Evolutionary conservation across 805 yeast genomes (phyloP), one percentile per base, ranked within the genome.

Genomic region (Komagataella populi): DNA sequence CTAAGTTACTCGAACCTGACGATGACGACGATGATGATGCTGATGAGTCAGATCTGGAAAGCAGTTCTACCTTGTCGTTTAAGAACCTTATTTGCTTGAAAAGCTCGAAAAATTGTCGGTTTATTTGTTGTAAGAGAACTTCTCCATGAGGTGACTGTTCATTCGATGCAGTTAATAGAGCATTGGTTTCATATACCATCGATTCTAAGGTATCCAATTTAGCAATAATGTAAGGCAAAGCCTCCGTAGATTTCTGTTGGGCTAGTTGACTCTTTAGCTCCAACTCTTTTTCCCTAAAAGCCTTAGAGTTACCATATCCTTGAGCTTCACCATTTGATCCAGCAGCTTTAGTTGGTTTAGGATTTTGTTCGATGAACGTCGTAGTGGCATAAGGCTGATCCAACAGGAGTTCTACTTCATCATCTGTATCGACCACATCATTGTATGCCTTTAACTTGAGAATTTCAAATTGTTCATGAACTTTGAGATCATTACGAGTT

Each of bases 391-490:
- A 47, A 20, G 14, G 56, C 30, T 49, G 50, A 46, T 10, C 20
- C 18, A 17, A 46, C 4, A 17, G 18, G 10, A 23, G 44, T 12
- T 16, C 22, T n/a, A 39, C 46, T 7, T 30, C 44, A 12, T 17
- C 17, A 7, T 23, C 48, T 10, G 17, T 45, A n/a, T 24, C 45
- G 16, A 22, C n/a, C n/a, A 84, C 70, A 43, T 71, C 70, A 49
- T 74, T 71, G 66, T 75, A 84, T 2, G 77, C 71, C 46, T 77
- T 73, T 57, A 85, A 63, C 60, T 76, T 74, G 56, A 85, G 68
- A 6, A 86, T 60, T 64, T 86, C 95, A 64, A 79, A 83, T 23
- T 74, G 73, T 60, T 84, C 91, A 39, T 76, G 69, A 1, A 59
- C 60, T 8, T 55, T 49, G 12, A 59, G 50, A 45, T 66, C 62